These are phyloP conservation scores for Hordeum marinum DNA, from an alignment of 176 grass and related monocot genomes.

Conservation along the genomic window DNA sequence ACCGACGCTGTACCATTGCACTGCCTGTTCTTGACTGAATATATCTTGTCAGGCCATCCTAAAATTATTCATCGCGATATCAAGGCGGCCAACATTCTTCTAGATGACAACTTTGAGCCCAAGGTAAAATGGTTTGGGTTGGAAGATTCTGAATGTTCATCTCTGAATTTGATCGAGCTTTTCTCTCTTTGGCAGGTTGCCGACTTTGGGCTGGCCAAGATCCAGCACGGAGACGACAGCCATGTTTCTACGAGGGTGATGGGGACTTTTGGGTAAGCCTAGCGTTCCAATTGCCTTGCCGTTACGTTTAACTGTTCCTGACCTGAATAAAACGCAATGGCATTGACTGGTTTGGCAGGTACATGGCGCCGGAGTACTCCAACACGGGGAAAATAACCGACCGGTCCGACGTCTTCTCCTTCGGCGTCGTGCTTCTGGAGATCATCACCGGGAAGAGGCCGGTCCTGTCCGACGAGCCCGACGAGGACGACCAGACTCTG, in stretches of 20 bases:
- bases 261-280: slow-evolving; percentile 69
- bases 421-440: slow-evolving; percentile 62
- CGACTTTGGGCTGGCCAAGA: slow-evolving; percentile 84
- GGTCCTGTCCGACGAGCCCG: slow-evolving; percentile 21
- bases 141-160: background rate
- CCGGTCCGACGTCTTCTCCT: slow-evolving; percentile 64
- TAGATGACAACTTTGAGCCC: slow-evolving; percentile 73
- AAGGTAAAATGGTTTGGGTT: slow-evolving; percentile 33
- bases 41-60: slow-evolving; percentile 50
- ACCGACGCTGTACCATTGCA: background rate
- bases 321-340: background rate
- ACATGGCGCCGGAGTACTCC: slow-evolving; percentile 57
- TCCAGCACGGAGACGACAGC: slow-evolving; percentile 32
- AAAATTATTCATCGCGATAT: slow-evolving; percentile 96
- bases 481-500: slow-evolving; percentile 32
- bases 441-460: slow-evolving; percentile 59
- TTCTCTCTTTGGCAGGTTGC: slow-evolving; percentile 53
- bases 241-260: slow-evolving; percentile 68
- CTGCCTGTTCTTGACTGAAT: background rate
- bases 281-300: background rate
- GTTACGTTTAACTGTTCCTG: background rate
- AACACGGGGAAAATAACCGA: slow-evolving; percentile 48
- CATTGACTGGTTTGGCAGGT: slow-evolving; percentile 23
- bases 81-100: slow-evolving; percentile 86
- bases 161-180: background rate